These are phyloP conservation scores for Heliosperma pusillum DNA, from an alignment of 148 eudicot species.

Conservation along the genomic window DNA sequence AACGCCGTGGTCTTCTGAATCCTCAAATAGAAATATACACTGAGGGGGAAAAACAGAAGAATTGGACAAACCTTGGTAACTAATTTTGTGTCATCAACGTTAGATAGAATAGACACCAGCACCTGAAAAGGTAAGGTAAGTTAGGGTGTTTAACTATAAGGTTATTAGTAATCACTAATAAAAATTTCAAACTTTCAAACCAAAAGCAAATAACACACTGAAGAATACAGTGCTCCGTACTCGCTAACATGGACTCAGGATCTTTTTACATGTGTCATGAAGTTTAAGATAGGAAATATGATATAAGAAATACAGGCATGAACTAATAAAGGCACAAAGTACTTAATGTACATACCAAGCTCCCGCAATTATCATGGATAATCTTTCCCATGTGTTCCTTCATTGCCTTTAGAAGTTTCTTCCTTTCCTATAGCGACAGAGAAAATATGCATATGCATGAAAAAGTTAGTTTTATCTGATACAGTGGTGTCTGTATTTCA, in stretches of 20 bases:
- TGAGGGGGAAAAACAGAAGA: not conserved
- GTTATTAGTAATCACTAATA: not conserved
- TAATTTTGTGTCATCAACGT: constrained; percentile 93
- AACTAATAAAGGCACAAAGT: not conserved
- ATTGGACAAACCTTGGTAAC: constrained; percentile 55
- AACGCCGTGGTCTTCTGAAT: not conserved
- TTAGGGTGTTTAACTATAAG: not conserved
- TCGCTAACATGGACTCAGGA: not conserved
- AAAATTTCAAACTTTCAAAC: not conserved
- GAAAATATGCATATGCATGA: constrained; percentile 2
- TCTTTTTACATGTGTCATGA: not conserved
- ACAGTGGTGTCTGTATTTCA: constrained; percentile 2
- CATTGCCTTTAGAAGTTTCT: constrained; percentile 80
- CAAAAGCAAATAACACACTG: not conserved
- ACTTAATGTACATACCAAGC: constrained; percentile 43
- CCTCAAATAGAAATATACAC: not conserved
- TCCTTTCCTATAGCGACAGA: constrained; percentile 56
- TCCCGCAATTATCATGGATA: constrained; percentile 65
- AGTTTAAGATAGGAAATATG: not conserved
- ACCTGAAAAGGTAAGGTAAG: constrained; percentile 44
- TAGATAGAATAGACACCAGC: constrained; percentile 63
- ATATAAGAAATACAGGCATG: not conserved
- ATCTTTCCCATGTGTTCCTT: constrained; percentile 68
- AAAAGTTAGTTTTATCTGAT: constrained; percentile 15
- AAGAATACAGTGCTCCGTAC: not conserved